Conservation (phyloP, 257 asterid genomes). For the Forsythia viridissima region DNA sequence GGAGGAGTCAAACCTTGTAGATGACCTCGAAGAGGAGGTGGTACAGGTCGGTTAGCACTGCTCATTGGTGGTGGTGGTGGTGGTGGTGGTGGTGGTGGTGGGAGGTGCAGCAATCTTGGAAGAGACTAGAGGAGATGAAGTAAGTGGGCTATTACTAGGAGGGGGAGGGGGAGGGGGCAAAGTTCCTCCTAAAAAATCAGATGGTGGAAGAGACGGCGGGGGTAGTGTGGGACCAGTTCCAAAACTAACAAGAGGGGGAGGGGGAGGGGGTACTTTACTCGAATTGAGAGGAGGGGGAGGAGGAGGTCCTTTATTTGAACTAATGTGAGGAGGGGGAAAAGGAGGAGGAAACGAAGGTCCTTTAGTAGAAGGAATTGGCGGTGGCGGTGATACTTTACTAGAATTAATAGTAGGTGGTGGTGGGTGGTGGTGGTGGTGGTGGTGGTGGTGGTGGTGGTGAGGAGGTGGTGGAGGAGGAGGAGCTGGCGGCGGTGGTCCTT, state of each 20-base stretch:
- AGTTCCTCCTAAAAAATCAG: slow-evolving; percentile 20
- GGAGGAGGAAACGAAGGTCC: slow-evolving; percentile 29
- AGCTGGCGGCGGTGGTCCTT: slow-evolving; percentile 24
- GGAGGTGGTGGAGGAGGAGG: slow-evolving; percentile 30
- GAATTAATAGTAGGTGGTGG: slow-evolving; percentile 14
- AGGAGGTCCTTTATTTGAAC: slow-evolving; percentile 14
- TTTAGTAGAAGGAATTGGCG: slow-evolving; percentile 27
- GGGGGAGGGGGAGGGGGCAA: slow-evolving; percentile 32
- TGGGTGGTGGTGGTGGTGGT: too few species aligned
- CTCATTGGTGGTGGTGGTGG: slow-evolving; percentile 31
- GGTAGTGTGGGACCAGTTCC: neutral
- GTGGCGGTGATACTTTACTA: slow-evolving; percentile 21
- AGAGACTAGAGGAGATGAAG: slow-evolving; percentile 19
- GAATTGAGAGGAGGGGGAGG: slow-evolving; percentile 3
- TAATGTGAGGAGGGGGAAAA: neutral
- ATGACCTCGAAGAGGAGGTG: slow-evolving; percentile 40
- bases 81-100: too few species aligned
- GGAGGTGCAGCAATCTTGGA: too few species aligned
- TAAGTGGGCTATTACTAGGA: slow-evolving; percentile 16
- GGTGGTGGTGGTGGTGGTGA: slow-evolving; percentile 34
- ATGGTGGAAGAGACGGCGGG: slow-evolving; percentile 28
- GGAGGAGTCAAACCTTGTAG: slow-evolving; percentile 16
- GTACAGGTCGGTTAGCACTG: slow-evolving; percentile 23
- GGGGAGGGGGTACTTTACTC: slow-evolving; percentile 12
- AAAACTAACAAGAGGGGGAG: slow-evolving; percentile 1